Evolutionary conservation across 148 eudicot species (phyloP).

Genomic region (Salicornia ramosissima): DNA sequence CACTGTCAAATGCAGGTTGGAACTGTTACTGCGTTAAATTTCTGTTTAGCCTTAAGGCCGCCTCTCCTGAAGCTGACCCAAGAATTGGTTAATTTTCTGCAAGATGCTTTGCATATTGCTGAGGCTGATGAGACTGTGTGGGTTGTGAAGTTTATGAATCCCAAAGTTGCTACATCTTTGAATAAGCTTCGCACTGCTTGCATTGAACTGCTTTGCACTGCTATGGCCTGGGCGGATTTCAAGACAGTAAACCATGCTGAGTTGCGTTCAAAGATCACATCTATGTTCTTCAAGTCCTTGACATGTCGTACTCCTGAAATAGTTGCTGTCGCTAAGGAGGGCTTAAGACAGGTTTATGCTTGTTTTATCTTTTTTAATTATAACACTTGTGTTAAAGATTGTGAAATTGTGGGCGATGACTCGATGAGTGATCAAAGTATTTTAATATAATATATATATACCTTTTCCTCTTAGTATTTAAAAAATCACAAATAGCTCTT

Average conservation of each 20-base stretch:
- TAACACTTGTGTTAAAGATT: not conserved
- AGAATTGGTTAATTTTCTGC: conserved; percentile 81
- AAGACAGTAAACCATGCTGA: conserved; percentile 85
- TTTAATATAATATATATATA: too few relatives aligned
- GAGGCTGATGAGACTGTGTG: conserved; percentile 92
- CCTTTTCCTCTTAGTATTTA: too few relatives aligned
- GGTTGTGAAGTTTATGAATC: conserved; percentile 86
- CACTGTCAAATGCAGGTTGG: conserved; percentile 65
- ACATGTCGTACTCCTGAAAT: conserved; percentile 87
- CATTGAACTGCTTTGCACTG: conserved; percentile 94
- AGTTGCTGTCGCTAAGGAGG: conserved; percentile 96
- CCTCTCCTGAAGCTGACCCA: conserved; percentile 92
- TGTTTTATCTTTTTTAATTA: not conserved
- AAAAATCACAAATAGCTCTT: too few relatives aligned
- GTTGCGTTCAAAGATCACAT: conserved; percentile 79
- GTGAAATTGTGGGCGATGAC: not conserved
- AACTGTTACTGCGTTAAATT: conserved; percentile 89
- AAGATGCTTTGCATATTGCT: conserved; percentile 92
- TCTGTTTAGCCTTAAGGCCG: conserved; percentile 95
- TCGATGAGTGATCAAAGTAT: not conserved
- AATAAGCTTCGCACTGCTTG: conserved; percentile 92
- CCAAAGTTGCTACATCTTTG: conserved; percentile 79
- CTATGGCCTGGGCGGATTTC: conserved; percentile 98
- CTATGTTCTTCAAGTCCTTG: conserved; percentile 96
- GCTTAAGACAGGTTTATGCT: conserved; percentile 74